phyloP scores from a whole-genome alignment of 805 yeast genomes.

The Ogataea methanolica region DNA sequence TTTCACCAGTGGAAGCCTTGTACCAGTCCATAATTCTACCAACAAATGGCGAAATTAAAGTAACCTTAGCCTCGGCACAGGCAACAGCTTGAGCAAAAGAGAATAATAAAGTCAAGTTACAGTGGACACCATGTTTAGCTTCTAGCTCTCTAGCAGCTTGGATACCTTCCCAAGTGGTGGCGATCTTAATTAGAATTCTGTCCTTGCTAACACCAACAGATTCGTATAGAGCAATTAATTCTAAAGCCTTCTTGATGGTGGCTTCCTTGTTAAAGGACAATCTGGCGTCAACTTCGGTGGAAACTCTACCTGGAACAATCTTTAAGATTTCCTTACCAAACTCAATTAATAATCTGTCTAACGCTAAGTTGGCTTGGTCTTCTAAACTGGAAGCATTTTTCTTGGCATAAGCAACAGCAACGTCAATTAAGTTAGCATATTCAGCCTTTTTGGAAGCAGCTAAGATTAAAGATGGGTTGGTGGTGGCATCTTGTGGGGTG shows the following conservation, averaged over 20 bases:
- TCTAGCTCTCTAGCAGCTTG: constrained; percentile 97
- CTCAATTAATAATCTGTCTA: constrained; percentile 90
- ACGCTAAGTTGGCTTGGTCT: constrained; percentile 74
- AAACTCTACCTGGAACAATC: constrained; percentile 98
- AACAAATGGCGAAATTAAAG: constrained; percentile 96
- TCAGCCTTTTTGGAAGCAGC: constrained; percentile 92
- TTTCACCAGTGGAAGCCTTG: constrained; percentile 90
- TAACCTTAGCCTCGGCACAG: constrained; percentile 95
- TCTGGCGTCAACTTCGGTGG: constrained; percentile 99
- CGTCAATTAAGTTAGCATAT: constrained; percentile 85
- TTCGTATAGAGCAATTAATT: constrained; percentile 84
- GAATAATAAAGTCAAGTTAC: constrained; percentile 92
- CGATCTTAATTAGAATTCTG: constrained; percentile 90
- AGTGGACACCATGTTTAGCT: constrained; percentile 83
- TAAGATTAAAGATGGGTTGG: constrained; percentile 95
- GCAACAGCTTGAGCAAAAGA: constrained; percentile 98
- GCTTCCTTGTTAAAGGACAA: constrained; percentile 93
- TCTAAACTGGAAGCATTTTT: constrained; percentile 50
- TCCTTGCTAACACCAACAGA: constrained; percentile 82
- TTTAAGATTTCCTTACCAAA: constrained; percentile 90
- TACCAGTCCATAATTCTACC: constrained; percentile 99
- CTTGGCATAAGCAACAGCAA: constrained; percentile 85
- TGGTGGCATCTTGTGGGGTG: constrained; percentile 99
- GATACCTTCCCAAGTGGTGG: constrained; percentile 99
- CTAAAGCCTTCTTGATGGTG: constrained; percentile 88